Conservation (phyloP, 805 yeast species). For the Crinitomyces ghanaensis region DNA sequence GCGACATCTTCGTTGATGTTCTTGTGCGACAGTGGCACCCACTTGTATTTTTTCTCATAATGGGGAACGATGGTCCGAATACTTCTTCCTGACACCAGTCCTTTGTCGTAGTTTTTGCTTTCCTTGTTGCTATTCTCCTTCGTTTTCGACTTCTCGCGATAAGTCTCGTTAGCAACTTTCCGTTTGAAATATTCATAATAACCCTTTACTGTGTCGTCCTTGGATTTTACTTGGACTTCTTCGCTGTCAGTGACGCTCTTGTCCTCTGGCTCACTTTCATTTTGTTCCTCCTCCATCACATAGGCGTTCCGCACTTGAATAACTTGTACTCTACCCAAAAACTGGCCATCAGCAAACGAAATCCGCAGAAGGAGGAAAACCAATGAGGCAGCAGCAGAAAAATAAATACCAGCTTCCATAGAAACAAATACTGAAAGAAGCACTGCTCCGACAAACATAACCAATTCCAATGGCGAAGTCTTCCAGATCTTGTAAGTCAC, state of each 20-base stretch:
- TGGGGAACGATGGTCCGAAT: too few species aligned
- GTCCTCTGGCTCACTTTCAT: conserved; percentile 4
- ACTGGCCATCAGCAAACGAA: conserved; percentile 71
- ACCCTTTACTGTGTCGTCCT: conserved; percentile 2
- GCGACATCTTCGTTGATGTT: conserved; percentile 44
- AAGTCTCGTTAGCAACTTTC: not conserved
- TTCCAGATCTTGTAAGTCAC: conserved; percentile 50
- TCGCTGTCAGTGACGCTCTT: not conserved
- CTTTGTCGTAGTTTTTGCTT: not conserved
- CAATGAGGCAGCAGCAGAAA: conserved; percentile 74
- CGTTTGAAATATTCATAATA: not conserved
- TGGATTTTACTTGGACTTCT: not conserved
- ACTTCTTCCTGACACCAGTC: not conserved
- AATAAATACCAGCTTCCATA: conserved; percentile 84
- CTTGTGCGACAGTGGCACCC: conserved; percentile 32
- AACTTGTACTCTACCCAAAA: conserved; percentile 66
- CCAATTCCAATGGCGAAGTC: conserved; percentile 60
- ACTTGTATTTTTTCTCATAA: conserved; percentile 10
- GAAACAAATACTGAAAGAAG: conserved; percentile 64
- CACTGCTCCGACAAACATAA: conserved; percentile 63
- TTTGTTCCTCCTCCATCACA: conserved; percentile 21
- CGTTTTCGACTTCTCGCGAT: too few species aligned
- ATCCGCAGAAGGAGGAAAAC: conserved; percentile 63
- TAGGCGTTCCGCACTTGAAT: conserved; percentile 65
- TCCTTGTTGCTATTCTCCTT: not conserved